Conservation (phyloP, 2,329 filamentous ascomycete species). For the Bipolaris victoriae region DNA sequence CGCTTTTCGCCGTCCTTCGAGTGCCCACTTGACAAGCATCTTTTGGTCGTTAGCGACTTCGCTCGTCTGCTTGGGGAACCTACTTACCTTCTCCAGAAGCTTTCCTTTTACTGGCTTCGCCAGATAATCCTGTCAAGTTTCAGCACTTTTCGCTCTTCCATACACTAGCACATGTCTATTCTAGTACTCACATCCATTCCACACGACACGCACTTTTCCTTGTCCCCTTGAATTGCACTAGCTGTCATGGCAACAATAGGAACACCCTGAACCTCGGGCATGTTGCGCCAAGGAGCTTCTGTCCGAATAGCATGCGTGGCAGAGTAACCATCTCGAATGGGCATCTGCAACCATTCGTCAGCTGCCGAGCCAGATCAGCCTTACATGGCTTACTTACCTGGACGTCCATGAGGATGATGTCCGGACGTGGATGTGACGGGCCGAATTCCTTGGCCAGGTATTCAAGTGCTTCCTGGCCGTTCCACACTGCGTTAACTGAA, state of each 20-base stretch:
- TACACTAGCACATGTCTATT: slow-evolving; percentile 9
- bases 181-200: slow-evolving; percentile 68
- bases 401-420: slow-evolving; percentile 80
- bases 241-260: slow-evolving; percentile 85
- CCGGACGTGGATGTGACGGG: slow-evolving; percentile 62
- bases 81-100: slow-evolving; percentile 63
- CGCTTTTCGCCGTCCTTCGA: slow-evolving; percentile 51
- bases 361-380: not conserved
- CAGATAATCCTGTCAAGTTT: slow-evolving; percentile 40
- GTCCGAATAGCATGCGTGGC: slow-evolving; percentile 76
- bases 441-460: slow-evolving; percentile 66
- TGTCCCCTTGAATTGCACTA: slow-evolving; percentile 76
- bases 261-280: slow-evolving; percentile 63
- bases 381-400: slow-evolving; percentile 63
- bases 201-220: slow-evolving; percentile 72
- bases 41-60: slow-evolving; percentile 24
- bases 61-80: slow-evolving; percentile 18
- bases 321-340: slow-evolving; percentile 76
- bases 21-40: slow-evolving; percentile 72
- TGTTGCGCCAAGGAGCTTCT: slow-evolving; percentile 67
- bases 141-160: slow-evolving; percentile 23
- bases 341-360: slow-evolving; percentile 14
- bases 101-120: slow-evolving; percentile 68
- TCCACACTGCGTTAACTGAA: slow-evolving; percentile 73
- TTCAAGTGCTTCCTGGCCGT: slow-evolving; percentile 78